Base-by-base conservation (phyloP, 805 yeast genomes). In the Wickerhamia fluorescens region DNA sequence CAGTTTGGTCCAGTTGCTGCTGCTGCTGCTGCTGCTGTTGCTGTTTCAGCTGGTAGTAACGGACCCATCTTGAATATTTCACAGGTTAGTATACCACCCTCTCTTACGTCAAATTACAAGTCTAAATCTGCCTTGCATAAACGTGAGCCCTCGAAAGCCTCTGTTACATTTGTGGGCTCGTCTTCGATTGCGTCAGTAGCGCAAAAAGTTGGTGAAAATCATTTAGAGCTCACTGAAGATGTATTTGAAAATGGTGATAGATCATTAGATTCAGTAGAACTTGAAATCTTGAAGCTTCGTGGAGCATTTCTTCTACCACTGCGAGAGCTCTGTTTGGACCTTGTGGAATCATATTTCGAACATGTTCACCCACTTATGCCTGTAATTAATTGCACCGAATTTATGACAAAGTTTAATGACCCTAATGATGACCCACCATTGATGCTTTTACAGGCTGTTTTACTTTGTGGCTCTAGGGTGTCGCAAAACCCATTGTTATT, bases 241-340 rank as follows among this genome's bases (percentile, higher is more conserved):
- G 41, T 63, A 19, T 61, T 54, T 37, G 68, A 60, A 20, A 32
- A 42, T 5, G 40, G 36, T 21, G 66, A 57, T 27, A 48, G 42
- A 15, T 50, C 56, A 12, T 40, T 61, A 20, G 81, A 75, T 42
- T 64, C 73, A 3, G 79, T 71, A 15, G 88, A 82, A 39, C 60
- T 79, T 44, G 78, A 77, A 45, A 68, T 78, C 24, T 58, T 83
- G 36, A 68, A 74, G 41, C 43, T 75, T 33, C 60, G 76, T 33
- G 89, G 88, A 5, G 85, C 88, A 5, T 83, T 83, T 44, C 54
- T 72, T 28, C 51, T 84, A 13, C 94, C 94, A 1, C 65, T 71
- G 4, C 53, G 65, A 23, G 74, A 68, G 8, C 58, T 79, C 10
- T 69, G 78, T 32, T 71, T 69, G 38, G 81, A 73, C 40, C 61